Conservation (phyloP, 2,329 filamentous ascomycete genomes). For the Balansia obtecta region DNA sequence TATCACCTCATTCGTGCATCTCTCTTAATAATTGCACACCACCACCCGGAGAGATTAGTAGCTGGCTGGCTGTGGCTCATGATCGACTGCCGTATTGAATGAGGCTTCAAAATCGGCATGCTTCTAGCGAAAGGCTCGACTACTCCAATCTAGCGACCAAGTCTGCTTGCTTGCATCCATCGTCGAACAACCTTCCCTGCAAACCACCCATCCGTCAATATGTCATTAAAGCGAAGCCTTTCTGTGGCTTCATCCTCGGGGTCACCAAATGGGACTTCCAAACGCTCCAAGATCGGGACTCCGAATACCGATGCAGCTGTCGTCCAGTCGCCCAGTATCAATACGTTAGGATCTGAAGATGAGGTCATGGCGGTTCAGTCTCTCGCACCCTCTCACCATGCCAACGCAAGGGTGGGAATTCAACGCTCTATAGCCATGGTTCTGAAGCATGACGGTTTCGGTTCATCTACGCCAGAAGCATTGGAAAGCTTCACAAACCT, state of each 20-base stretch:
- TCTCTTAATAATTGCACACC: no score
- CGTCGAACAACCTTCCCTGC: not conserved
- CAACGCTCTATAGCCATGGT: conserved; percentile 43
- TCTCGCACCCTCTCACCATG: conserved; percentile 18
- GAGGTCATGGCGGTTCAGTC: conserved; percentile 11
- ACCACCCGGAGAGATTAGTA: no score
- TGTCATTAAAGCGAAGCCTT: conserved; percentile 25
- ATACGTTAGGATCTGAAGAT: conserved; percentile 5
- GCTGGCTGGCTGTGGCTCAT: no score
- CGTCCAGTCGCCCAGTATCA: not conserved
- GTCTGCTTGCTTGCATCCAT: not conserved
- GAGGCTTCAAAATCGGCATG: no score
- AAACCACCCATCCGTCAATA: conserved; percentile 6
- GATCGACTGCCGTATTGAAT: no score
- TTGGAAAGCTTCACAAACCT: conserved; percentile 44
- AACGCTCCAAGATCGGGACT: conserved; percentile 14
- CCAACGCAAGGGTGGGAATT: conserved; percentile 26
- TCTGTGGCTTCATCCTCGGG: conserved; percentile 15
- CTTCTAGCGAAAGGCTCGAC: no score
- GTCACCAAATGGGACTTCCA: conserved; percentile 15
- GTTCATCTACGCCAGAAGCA: conserved; percentile 39
- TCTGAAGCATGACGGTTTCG: conserved; percentile 46
- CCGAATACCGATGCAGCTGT: not conserved
- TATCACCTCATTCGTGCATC: no score
- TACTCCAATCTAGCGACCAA: no score